Base-by-base conservation (phyloP, 1,284 basidiomycete genomes). In the Trametes versicolor region DNA sequence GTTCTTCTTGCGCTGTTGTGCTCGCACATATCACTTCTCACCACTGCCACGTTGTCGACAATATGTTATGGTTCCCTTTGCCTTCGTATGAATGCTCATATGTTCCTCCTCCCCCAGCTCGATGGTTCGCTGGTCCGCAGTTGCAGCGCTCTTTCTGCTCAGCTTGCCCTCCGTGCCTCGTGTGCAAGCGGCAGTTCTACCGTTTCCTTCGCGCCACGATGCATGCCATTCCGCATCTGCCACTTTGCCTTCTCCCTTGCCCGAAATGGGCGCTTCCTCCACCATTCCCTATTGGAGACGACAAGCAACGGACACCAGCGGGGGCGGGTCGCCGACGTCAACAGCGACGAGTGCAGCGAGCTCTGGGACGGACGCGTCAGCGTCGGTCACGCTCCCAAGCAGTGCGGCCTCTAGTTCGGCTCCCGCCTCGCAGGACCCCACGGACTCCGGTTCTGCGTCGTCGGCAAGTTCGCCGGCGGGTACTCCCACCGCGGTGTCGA, bases 201-300 rank as follows among this genome's bases (percentile, higher is more conserved):
- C 60, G 17, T 17, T 36, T 27, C 29, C 55, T 19, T 21, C 58
- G 17, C 58, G 49, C 27, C 55, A 29, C 23, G 51, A 52, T 27
- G 37, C 51, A 51, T n/a, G 48, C 27, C 50, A 39, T n/a, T 12
- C 55, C 51, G 9, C 51, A 41, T 60, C 62, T 51, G 45, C 55
- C 59, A 62, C 43, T 21, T 21, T 52, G n/a, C 47, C 67, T 50
- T 34, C 60, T 13, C 34, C 55, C n/a, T 41, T 27, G 21, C 19
- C 45, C 29, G 48, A 49, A 2, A 19, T 39, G 29, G 57, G 64
- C 64, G 67, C 49, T 45, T 32, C 57, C 25, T 8, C 61, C n/a
- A 45, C 21, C 61, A 50, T 57, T 51, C 48, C 61, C 17, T 27
- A 50, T 56, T 65, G 66, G 66, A 63, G 51, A 41, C 64, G 67